phyloP scores from a whole-genome alignment of 176 grass and related monocot genomes.

The Avena atlantica region DNA sequence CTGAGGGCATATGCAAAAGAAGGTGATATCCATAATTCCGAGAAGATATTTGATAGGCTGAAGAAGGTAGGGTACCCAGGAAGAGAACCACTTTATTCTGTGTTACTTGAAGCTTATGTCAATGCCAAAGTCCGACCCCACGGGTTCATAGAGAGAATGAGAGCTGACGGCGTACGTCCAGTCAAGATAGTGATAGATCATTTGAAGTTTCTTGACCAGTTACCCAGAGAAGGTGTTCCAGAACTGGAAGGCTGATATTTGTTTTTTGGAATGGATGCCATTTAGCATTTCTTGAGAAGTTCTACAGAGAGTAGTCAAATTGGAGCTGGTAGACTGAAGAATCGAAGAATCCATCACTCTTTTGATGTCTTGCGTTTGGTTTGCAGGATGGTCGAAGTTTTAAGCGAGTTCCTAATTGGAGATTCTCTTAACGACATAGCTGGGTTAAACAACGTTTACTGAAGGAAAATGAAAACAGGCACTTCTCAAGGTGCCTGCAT shows the following conservation, averaged over 20 bases:
- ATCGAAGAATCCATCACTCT: neutral
- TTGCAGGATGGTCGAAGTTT: neutral
- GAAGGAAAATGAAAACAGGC: neutral
- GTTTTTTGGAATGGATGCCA: neutral
- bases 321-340: slow-evolving; percentile 31
- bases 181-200: slow-evolving; percentile 19
- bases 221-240: slow-evolving; percentile 39
- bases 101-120: slow-evolving; percentile 72
- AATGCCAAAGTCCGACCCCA: slow-evolving; percentile 63
- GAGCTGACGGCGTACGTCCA: slow-evolving; percentile 51
- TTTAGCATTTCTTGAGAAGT: slow-evolving; percentile 12
- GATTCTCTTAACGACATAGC: neutral
- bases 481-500: neutral
- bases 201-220: slow-evolving; percentile 38
- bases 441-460: neutral
- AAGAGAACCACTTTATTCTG: slow-evolving; percentile 48
- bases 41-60: slow-evolving; percentile 71
- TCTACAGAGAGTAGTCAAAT: slow-evolving; percentile 16
- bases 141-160: slow-evolving; percentile 76
- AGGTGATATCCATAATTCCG: slow-evolving; percentile 73
- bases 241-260: slow-evolving; percentile 36
- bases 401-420: neutral
- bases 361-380: neutral
- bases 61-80: slow-evolving; percentile 47
- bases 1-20: slow-evolving; percentile 64